Conservation (phyloP, 164 flowering plant genomes). For the Vitis cinerea region DNA sequence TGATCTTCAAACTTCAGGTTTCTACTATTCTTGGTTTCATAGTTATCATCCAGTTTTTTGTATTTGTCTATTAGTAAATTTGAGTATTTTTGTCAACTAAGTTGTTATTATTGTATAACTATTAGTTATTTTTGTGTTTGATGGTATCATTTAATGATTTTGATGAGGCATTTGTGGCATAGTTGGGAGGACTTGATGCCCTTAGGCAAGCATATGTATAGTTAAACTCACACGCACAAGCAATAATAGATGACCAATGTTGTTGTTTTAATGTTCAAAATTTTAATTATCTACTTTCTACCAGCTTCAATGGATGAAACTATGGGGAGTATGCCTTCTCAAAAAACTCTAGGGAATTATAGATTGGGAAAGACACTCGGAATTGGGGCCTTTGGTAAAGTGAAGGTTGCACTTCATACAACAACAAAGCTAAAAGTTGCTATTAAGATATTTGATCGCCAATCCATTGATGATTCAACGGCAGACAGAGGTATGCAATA, state of each 20-base stretch:
- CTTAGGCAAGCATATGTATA: too few relatives aligned
- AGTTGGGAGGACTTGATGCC: too few relatives aligned
- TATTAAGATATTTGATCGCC: slow-evolving; percentile 25
- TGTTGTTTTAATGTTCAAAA: background rate
- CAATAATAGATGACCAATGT: background rate
- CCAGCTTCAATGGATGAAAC: slow-evolving; percentile 21
- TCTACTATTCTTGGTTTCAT: too few relatives aligned
- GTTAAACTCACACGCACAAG: background rate
- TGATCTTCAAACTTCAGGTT: too few relatives aligned
- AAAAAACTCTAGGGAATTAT: slow-evolving; percentile 13
- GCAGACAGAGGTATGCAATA: slow-evolving; percentile 14
- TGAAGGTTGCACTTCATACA: slow-evolving; percentile 28
- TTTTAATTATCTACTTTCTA: background rate
- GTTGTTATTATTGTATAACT: too few relatives aligned
- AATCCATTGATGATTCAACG: background rate
- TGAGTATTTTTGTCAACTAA: too few relatives aligned
- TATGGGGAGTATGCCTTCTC: slow-evolving; percentile 7
- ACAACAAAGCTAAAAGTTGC: slow-evolving; percentile 29
- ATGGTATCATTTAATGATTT: too few relatives aligned
- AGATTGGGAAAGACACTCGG: slow-evolving; percentile 21
- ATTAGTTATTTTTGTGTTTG: too few relatives aligned
- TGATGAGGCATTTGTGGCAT: too few relatives aligned
- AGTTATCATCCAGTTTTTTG: too few relatives aligned
- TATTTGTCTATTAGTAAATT: too few relatives aligned
- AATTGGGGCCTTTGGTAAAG: slow-evolving; percentile 27